phyloP scores from a whole-genome alignment of 768 basidiomycete species.

The Collybia mongolica region DNA sequence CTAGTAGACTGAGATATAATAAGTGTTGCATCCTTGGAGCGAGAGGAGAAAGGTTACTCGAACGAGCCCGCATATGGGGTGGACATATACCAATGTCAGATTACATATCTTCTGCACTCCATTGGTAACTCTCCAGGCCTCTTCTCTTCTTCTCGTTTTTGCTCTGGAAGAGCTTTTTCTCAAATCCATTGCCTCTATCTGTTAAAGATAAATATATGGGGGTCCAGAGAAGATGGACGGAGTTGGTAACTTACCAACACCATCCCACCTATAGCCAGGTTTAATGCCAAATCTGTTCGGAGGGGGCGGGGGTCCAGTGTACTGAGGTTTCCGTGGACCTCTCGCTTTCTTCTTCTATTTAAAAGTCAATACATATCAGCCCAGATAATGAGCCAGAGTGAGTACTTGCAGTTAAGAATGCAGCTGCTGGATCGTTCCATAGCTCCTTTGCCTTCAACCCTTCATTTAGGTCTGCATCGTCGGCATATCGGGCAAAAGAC shows the following conservation, averaged over 20 bases:
- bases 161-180: constrained; percentile 87
- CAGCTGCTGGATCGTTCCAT: constrained; percentile 98
- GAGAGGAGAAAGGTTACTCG: no score
- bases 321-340: constrained; percentile 80
- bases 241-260: constrained; percentile 75
- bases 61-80: no score
- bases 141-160: constrained; percentile 73
- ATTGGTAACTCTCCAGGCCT: constrained; percentile 73
- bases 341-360: constrained; percentile 71
- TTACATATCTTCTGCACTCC: constrained; percentile 95
- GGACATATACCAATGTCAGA: neutral
- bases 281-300: constrained; percentile 95
- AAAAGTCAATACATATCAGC: neutral
- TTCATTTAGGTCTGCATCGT: constrained; percentile 86
- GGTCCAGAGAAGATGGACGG: neutral
- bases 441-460: constrained; percentile 76
- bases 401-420: constrained; percentile 78
- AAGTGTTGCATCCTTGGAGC: no score
- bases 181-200: constrained; percentile 94
- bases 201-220: constrained; percentile 3
- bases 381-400: neutral
- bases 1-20: no score
- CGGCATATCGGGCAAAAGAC: constrained; percentile 74
- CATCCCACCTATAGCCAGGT: constrained; percentile 98
- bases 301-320: constrained; percentile 82